Conservation (phyloP, 495 filamentous ascomycete genomes). For the Cairneyella variabilis region DNA sequence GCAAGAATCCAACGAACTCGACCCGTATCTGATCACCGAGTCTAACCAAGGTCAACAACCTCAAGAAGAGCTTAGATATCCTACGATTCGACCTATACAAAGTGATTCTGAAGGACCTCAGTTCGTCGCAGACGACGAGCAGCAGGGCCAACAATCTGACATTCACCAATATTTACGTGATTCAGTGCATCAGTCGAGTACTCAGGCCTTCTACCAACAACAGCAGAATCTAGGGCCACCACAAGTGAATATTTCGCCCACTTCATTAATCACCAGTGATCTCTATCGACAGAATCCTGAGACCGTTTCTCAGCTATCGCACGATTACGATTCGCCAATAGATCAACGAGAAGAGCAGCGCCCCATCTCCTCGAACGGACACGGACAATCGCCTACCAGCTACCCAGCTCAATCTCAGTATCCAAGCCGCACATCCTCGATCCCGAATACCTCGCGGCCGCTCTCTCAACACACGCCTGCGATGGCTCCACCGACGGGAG, state of each 20-base stretch:
- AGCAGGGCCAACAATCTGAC: slow-evolving; percentile 12
- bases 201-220: slow-evolving; percentile 21
- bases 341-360: slow-evolving; percentile 34
- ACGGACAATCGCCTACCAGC: slow-evolving; percentile 36
- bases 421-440: slow-evolving; percentile 32
- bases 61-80: slow-evolving; percentile 28
- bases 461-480: slow-evolving; percentile 30
- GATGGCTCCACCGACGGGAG: slow-evolving; percentile 49
- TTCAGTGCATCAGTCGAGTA: slow-evolving; percentile 9
- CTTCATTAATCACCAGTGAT: slow-evolving; percentile 24
- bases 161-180: slow-evolving; percentile 20
- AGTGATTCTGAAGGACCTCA: slow-evolving; percentile 3
- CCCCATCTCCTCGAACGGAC: slow-evolving; percentile 31
- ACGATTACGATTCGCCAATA: slow-evolving; percentile 56
- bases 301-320: slow-evolving; percentile 57
- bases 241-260: slow-evolving; percentile 29
- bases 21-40: slow-evolving; percentile 19
- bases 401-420: slow-evolving; percentile 32
- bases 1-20: slow-evolving; percentile 28
- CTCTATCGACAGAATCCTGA: slow-evolving; percentile 45
- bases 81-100: slow-evolving; percentile 22
- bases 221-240: slow-evolving; percentile 17
- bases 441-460: slow-evolving; percentile 32
- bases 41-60: background rate
- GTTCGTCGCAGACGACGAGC: slow-evolving; percentile 18